A percentile compares a stretch with the other conserved stretches of the same genome.
Conservation (phyloP, 2,329 filamentous ascomycete genomes). For the Colletotrichum shisoi region DNA sequence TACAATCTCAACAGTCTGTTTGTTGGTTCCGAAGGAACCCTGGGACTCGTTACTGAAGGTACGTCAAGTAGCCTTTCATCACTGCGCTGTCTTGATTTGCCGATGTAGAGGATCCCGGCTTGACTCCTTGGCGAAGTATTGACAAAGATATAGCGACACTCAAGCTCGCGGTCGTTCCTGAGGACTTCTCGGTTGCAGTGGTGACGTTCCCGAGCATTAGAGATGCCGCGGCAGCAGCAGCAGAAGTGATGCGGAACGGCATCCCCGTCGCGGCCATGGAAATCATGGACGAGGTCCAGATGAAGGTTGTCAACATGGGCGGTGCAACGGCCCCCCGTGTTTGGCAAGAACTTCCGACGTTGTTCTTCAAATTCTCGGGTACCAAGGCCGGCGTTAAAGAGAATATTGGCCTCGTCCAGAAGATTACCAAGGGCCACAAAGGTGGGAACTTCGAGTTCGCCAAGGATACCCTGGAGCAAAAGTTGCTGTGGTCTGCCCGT, state of each 20-base stretch:
- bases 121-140: not conserved
- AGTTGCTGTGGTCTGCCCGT: conserved; percentile 79
- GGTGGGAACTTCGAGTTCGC: conserved; percentile 80
- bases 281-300: conserved; percentile 88
- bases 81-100: not conserved
- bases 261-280: conserved; percentile 81
- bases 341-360: conserved; percentile 78
- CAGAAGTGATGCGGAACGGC: conserved; percentile 76
- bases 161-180: conserved; percentile 78
- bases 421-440: conserved; percentile 70
- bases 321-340: conserved; percentile 72
- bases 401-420: conserved; percentile 73
- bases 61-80: conserved; percentile 19
- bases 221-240: conserved; percentile 76
- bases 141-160: conserved; percentile 65
- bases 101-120: not conserved
- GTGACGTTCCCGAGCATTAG: conserved; percentile 81
- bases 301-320: conserved; percentile 80
- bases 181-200: conserved; percentile 79
- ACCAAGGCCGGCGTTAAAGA: conserved; percentile 80
- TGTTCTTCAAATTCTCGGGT: conserved; percentile 88
- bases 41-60: conserved; percentile 81
- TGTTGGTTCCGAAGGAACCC: conserved; percentile 81
- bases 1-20: conserved; percentile 85
- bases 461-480: conserved; percentile 72